These are phyloP conservation scores for Byssochlamys sp. DNA, from an alignment of 2,329 filamentous ascomycete species.

Conservation along the genomic window DNA sequence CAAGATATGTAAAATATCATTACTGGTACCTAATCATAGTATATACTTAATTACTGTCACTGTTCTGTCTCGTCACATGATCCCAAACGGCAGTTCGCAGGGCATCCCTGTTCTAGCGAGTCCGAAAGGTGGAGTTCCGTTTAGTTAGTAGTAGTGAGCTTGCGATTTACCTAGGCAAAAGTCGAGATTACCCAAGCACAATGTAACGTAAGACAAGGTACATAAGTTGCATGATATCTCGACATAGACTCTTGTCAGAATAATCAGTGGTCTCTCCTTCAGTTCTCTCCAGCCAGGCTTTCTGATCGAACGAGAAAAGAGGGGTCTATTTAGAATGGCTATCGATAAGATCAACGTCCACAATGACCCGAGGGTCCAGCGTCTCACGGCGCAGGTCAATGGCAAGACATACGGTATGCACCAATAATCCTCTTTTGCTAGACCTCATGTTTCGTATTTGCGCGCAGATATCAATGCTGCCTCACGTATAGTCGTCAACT, in stretches of 20 bases:
- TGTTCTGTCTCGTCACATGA: too few species aligned
- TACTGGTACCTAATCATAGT: too few species aligned
- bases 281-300: background rate
- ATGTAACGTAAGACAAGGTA: background rate
- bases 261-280: background rate
- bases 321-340: constrained; percentile 30
- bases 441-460: background rate
- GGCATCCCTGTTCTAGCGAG: too few species aligned
- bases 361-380: constrained; percentile 57
- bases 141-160: too few species aligned
- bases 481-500: background rate
- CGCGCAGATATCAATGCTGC: background rate
- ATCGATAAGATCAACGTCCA: constrained; percentile 54
- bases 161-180: background rate
- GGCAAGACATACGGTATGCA: constrained; percentile 57
- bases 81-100: too few species aligned
- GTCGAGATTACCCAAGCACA: background rate
- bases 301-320: background rate
- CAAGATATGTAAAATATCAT: background rate
- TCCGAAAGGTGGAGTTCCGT: too few species aligned
- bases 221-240: background rate
- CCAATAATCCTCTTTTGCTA: background rate
- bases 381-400: constrained; percentile 54
- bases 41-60: too few species aligned
- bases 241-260: background rate